Base-by-base conservation (phyloP, 805 yeast genomes). In the Metschnikowia santaceciliae region DNA sequence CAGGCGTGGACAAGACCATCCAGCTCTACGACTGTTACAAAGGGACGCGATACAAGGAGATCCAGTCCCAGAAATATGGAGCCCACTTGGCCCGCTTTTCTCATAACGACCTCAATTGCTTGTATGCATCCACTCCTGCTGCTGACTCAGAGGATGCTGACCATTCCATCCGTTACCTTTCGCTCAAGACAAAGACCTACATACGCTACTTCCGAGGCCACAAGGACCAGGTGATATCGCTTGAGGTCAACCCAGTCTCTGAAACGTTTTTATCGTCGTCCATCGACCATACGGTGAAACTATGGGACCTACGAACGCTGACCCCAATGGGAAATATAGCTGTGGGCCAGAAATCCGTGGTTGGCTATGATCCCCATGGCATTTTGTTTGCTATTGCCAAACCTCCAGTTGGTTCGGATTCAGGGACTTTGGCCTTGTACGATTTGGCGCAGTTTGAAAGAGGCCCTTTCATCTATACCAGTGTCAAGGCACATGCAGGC, bases 151-250 rank as follows among this genome's bases (percentile, higher is more conserved):
- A 61, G n/a, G 59, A 56, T n/a, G 84, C 81, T 46, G 91, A 88
- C 55, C 82, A 88, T 61, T 81, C 82, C 13, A 79, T 94, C 23
- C 74, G 98, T 56, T 84, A 86, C 61, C 72, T 94, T 38, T 82
- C 90, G 40, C 72, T 92, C 26, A 83, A 83, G 52, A 88, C 88
- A 50, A 90, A 90, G 61, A 81, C 84, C 49, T 94, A 84, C 63
- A 69, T 90, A 10, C 79, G 97, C 51, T 92, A 92, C 67, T 94
- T 90, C 70, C 77, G 79, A 54, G 98, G 97, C 1, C 99, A 94
- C 66, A 82, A 83, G 46, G 88, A 81, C 13, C 78, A 82, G 54
- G 97, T 94, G 3, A 79, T 80, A 4, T 78, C 82, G 7, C 66
- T 94, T 4, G 90, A 86, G 65, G 80, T 90, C 60, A 80, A 83